A percentile compares a stretch with the other conserved stretches of the same genome.
Evolutionary conservation across 2,329 filamentous ascomycete species (phyloP).

Genomic region (Cladobotryum protrusum): DNA sequence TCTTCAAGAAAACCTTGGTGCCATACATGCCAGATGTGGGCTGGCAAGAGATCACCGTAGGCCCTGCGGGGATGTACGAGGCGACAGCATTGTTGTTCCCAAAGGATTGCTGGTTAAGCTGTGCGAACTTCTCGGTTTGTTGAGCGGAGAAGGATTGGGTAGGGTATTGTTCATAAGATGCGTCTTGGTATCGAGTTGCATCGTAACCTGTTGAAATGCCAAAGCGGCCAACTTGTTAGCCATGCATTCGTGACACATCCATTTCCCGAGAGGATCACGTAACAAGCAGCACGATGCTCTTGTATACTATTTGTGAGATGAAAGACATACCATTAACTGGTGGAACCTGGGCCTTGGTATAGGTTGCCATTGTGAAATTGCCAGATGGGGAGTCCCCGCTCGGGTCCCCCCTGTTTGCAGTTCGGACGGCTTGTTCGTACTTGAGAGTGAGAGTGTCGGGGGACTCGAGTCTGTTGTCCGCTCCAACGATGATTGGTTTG

Average conservation of each 20-base stretch:
- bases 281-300: background rate
- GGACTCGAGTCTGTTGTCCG: constrained; percentile 51
- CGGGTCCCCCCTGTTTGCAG: constrained; percentile 47
- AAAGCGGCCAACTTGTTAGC: constrained; percentile 2
- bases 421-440: constrained; percentile 51
- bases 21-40: constrained; percentile 64
- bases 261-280: background rate
- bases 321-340: constrained; percentile 71
- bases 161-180: constrained; percentile 48
- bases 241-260: background rate
- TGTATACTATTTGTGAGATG: constrained; percentile 13
- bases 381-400: constrained; percentile 49
- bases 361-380: constrained; percentile 39
- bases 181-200: constrained; percentile 54
- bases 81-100: constrained; percentile 57
- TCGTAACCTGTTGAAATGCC: constrained; percentile 44
- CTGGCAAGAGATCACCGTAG: constrained; percentile 62
- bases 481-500: constrained; percentile 48
- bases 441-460: constrained; percentile 50
- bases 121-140: constrained; percentile 43
- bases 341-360: constrained; percentile 71
- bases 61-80: constrained; percentile 56
- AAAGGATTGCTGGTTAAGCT: constrained; percentile 51
- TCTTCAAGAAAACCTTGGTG: constrained; percentile 65
- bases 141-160: constrained; percentile 41